A percentile compares a stretch with the other conserved stretches of the same genome.
Conservation (phyloP, 257 asterid genomes). For the Marsdenia floribunda region DNA sequence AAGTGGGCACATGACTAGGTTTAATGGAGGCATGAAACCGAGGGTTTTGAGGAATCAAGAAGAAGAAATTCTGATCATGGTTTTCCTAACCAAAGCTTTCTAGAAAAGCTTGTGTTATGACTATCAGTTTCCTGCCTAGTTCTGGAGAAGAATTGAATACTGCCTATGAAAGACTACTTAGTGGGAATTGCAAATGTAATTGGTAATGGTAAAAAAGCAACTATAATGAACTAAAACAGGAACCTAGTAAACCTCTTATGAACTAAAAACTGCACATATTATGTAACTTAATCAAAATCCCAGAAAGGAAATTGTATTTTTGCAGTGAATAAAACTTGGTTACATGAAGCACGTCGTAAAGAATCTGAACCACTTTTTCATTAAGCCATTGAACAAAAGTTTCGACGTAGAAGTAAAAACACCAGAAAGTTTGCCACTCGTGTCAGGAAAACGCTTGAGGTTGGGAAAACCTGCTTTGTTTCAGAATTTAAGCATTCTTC, state of each 20-base stretch:
- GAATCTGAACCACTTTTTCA: neutral
- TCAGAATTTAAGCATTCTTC: slow-evolving; percentile 12
- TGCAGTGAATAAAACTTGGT: neutral
- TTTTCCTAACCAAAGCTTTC: neutral
- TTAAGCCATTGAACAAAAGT: neutral
- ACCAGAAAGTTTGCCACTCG: neutral
- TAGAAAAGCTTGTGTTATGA: neutral
- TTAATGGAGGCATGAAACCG: neutral
- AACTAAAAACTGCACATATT: neutral
- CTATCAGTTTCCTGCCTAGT: neutral
- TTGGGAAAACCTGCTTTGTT: neutral
- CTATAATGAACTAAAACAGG: neutral
- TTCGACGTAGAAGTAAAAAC: neutral
- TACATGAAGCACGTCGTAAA: neutral
- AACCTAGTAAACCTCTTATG: too few relatives aligned
- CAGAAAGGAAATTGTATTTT: neutral
- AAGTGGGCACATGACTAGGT: neutral
- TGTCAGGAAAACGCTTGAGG: neutral
- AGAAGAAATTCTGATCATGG: neutral
- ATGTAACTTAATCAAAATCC: neutral
- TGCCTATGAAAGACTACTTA: neutral
- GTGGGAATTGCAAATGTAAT: neutral
- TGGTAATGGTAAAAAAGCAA: neutral
- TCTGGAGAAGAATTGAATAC: neutral
- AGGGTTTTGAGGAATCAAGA: neutral